phyloP scores from a whole-genome alignment of 768 basidiomycete genomes.

The Butyriboletus loyo region DNA sequence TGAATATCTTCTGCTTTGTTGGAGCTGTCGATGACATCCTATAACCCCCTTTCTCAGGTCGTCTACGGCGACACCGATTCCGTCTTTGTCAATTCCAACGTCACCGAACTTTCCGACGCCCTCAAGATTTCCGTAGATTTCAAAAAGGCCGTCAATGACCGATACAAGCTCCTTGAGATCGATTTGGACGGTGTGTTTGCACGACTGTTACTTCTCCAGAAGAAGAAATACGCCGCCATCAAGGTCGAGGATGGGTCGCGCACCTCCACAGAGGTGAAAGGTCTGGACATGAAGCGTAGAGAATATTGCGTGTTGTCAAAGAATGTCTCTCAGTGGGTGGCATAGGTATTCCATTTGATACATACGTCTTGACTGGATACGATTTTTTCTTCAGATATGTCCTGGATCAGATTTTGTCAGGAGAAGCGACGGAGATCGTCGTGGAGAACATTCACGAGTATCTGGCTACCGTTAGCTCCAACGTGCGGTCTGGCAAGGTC shows the following conservation, averaged over 20 bases:
- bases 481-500: slow-evolving; percentile 72
- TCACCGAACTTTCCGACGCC: slow-evolving; percentile 82
- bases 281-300: slow-evolving; percentile 97
- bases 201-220: slow-evolving; percentile 87
- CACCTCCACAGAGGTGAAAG: slow-evolving; percentile 87
- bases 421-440: slow-evolving; percentile 84
- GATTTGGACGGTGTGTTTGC: slow-evolving; percentile 95
- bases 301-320: slow-evolving; percentile 94
- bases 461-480: slow-evolving; percentile 68
- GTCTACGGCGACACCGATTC: slow-evolving; percentile 99
- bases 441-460: slow-evolving; percentile 94
- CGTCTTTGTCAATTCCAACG: slow-evolving; percentile 96
- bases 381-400: slow-evolving; percentile 60
- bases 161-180: slow-evolving; percentile 93
- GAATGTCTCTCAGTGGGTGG: slow-evolving; percentile 81
- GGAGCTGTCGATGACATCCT: not conserved
- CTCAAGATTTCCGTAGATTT: slow-evolving; percentile 87
- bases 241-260: slow-evolving; percentile 84
- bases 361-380: slow-evolving; percentile 1
- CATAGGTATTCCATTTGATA: not conserved
- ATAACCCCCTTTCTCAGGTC: slow-evolving; percentile 51
- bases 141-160: slow-evolving; percentile 95
- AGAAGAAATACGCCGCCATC: slow-evolving; percentile 98
- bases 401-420: slow-evolving; percentile 86
- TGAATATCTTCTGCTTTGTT: not conserved